phyloP scores from a whole-genome alignment of 2,329 filamentous ascomycete genomes.

The Chlorencoelia australis region DNA sequence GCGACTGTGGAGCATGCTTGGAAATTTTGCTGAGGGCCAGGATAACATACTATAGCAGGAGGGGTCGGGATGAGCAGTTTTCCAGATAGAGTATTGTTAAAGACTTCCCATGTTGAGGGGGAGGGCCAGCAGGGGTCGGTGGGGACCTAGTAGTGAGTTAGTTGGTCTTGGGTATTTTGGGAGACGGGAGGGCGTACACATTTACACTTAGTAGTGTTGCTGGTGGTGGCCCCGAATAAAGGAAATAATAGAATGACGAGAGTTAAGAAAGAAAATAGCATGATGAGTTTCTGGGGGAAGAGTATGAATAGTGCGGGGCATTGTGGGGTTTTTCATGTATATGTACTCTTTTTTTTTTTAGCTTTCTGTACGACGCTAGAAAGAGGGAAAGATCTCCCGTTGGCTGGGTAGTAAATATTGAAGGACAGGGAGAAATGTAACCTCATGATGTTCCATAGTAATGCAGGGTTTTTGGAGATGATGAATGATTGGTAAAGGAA shows the following conservation, averaged over 20 bases:
- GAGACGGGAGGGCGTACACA: background rate
- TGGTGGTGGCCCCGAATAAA: background rate
- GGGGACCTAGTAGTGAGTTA: slow-evolving; percentile 6
- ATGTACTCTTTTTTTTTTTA: too few relatives aligned
- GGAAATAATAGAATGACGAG: background rate
- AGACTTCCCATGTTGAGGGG: slow-evolving; percentile 19
- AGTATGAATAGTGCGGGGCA: too few relatives aligned
- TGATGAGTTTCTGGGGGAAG: too few relatives aligned
- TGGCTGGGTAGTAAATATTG: too few relatives aligned
- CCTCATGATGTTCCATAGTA: too few relatives aligned
- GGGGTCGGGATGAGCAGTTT: slow-evolving; percentile 27
- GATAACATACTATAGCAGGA: slow-evolving; percentile 28
- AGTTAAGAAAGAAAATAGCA: background rate
- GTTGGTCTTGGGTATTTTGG: background rate
- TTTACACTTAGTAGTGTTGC: slow-evolving; percentile 2
- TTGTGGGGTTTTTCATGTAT: too few relatives aligned
- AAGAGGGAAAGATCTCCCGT: too few relatives aligned
- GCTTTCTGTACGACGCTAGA: too few relatives aligned
- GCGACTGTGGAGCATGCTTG: slow-evolving; percentile 26
- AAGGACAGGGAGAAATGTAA: too few relatives aligned
- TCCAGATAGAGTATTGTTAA: slow-evolving; percentile 28
- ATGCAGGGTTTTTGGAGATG: too few relatives aligned
- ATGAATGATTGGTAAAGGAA: too few relatives aligned
- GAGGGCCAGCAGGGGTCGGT: slow-evolving; percentile 28
- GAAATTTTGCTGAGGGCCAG: slow-evolving; percentile 23